Base-by-base conservation (phyloP, 2,329 filamentous ascomycete genomes). In the Didymella keratinophila region DNA sequence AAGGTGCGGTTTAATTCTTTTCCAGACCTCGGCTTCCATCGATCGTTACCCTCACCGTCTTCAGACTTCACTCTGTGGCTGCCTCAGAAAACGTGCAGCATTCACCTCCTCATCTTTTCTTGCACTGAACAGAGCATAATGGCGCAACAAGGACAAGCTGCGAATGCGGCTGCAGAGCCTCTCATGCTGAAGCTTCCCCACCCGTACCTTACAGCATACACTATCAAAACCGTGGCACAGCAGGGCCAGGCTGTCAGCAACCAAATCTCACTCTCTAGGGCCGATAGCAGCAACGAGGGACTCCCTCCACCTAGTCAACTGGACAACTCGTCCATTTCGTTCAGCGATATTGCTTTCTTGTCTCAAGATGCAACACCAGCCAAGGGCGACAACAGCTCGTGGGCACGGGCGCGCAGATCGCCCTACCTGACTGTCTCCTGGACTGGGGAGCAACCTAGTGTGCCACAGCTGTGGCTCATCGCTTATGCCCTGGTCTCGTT, bases 391-490 rank as follows among this genome's bases (percentile, higher is more conserved):
- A 77, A 77, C 65, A 76, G 71, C 44, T 72, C 74, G 34, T 77
- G 80, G 80, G 81, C 79, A 32, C 73, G 81, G 61, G 76, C 79
- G 49, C 75, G 78, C 62, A 76, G 81, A 65, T 78, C 78, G 27
- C 79, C 80, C 7, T 71, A 75, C 39, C 73, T 78, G 3, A 73
- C 68, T 7, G 74, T 82, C 53, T 73, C 76, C 51, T 83, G 81
- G 81, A 66, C 67, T 34, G 71, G 67, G 9, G 67, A 69, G 23
- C 53, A 71, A n/a, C 81, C 81, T 44, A 74, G 78, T 30, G 66
- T 81, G 28, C 79, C 74, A 2, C 80, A 83, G 61, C 68, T 81
- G 16, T 83, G 81, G 81, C 78, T 81, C 45, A 70, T 82, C 23
- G 63, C 80, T 20, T 80, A 83, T 59, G 78, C 78, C 4, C 74